Evolutionary conservation across 2,329 filamentous ascomycete genomes (phyloP).

Genomic region (Colletotrichum siamense): DNA sequence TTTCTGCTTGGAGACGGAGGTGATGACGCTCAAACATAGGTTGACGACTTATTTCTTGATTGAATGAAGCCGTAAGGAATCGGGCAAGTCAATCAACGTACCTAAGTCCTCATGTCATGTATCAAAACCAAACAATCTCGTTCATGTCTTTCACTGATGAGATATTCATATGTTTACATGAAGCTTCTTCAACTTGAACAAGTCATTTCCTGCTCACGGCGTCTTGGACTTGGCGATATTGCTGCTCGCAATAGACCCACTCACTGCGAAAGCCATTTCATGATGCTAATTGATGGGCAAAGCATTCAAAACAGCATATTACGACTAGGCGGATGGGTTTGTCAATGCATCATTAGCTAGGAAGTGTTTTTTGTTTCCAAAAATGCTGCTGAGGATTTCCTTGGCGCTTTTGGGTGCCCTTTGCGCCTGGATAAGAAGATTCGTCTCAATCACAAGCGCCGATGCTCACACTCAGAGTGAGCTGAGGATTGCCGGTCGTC

Average conservation of each 20-base stretch:
- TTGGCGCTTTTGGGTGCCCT: rapidly evolving
- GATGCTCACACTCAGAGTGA: background rate
- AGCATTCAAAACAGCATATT: background rate
- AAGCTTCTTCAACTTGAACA: background rate
- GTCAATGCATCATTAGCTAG: background rate
- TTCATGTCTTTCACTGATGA: background rate
- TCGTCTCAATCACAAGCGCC: background rate
- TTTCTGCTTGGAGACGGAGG: background rate
- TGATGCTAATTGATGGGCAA: background rate
- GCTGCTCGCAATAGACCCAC: background rate
- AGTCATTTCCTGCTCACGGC: background rate
- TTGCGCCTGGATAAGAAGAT: background rate
- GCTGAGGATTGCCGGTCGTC: background rate
- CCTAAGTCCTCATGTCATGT: background rate
- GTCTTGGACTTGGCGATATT: background rate
- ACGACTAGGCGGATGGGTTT: background rate
- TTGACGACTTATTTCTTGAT: background rate
- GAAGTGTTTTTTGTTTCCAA: background rate
- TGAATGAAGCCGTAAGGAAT: background rate
- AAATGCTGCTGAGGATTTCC: background rate
- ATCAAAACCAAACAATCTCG: background rate
- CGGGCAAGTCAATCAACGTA: too few species aligned
- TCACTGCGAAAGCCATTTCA: background rate
- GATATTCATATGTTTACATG: background rate
- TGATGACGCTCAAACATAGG: background rate